Evolutionary conservation across 2,329 filamentous ascomycete species (phyloP), one percentile per base, ranked within the genome.

Genomic region (Coniochaeta pulveracea): DNA sequence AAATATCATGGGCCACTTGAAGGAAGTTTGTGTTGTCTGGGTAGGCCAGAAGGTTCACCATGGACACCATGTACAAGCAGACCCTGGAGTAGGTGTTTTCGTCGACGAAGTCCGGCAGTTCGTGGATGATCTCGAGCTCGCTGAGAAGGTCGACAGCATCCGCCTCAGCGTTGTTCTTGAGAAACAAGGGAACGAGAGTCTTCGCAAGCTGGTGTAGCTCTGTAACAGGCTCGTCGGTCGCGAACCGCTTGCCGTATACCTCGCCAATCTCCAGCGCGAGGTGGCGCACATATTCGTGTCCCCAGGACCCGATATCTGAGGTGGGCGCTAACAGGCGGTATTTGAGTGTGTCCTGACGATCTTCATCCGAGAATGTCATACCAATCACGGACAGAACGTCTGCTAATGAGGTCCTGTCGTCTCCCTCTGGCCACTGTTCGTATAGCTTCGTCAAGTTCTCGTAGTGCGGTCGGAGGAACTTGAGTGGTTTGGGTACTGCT

Each of bases 321-420:
- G 86, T 84, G 19, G 88, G 86, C 22, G 89, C 81, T 39, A 95
- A 71, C 33, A 98, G 71, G 44, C 91, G 79, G 65, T 91, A 98
- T 62, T 94, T 96, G 49, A 98, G 73, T 32, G 91, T 95, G 57
- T 98, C 91, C 59, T 93, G 76, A 56, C 85, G 79, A 50, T 94
- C 85, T 60, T 96, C 91, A 52, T 96, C 89, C 31, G 89, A 94
- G 56, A 89, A 95, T 35, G 91, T 98, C 91, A 98, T 98, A 40
- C 89, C 91, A 46, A 98, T 82, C 31, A 98, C 91, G 10, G 91
- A 98, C 33, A 98, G 68, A 47, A 94, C 91, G 61, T 98, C 93
- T 28, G 91, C 93, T 43, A 98, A 66, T 4, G 86, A 74, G 40
- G 80, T 85, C 73, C 93, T 94, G 63, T 94, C 76, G 34, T 85